Base-by-base conservation (phyloP, 495 filamentous ascomycete genomes). In the Penicillium turbatum region DNA sequence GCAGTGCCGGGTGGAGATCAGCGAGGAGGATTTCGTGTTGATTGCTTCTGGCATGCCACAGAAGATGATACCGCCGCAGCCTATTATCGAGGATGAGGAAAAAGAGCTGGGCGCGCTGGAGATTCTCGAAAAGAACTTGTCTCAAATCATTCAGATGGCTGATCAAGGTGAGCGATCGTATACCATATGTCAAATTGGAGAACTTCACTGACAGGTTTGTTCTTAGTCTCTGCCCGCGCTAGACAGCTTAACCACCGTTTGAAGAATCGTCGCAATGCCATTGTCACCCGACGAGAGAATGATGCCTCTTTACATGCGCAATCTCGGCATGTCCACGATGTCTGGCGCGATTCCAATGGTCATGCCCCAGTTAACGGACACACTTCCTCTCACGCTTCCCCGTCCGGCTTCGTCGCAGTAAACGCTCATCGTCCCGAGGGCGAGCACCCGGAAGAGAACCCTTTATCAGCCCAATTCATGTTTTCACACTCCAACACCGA, bases 41-140 rank as follows among this genome's bases (percentile, higher is more conserved):
- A 89, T 95, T 62, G 77, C 80, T 21, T 90, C 86, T 13, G 90
- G 90, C 27, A 86, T 87, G 55, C 82, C 89, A 13, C 87, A 93
- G 69, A 85, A 89, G 70, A 83, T 95, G 71, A 88, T 88, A 29
- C 86, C 90, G 13, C 87, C 85, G 12, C 86, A 90, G 60, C 88
- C 90, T 0, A 85, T 93, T 40, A 81, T 84, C 43, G 89, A 95
- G 66, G 90, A 95, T 59, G 90, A 95, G 63, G 82, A 86, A 65
- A 89, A 89, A 60, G 90, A 95, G 67, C 66, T 92, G 43, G 88
- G 83, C 27, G 91, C 88, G 2, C 67, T 93, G 50, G 89, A 92
- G 61, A 92, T 93, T 49, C 64, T 95, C 39, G 88, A 92, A 66
- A 79, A 84, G 70, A 86, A 86, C 34, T 66, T 93, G 34, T 79